These are phyloP conservation scores for Acer campestre DNA, from an alignment of 345 rosid genomes.

Conservation along the genomic window DNA sequence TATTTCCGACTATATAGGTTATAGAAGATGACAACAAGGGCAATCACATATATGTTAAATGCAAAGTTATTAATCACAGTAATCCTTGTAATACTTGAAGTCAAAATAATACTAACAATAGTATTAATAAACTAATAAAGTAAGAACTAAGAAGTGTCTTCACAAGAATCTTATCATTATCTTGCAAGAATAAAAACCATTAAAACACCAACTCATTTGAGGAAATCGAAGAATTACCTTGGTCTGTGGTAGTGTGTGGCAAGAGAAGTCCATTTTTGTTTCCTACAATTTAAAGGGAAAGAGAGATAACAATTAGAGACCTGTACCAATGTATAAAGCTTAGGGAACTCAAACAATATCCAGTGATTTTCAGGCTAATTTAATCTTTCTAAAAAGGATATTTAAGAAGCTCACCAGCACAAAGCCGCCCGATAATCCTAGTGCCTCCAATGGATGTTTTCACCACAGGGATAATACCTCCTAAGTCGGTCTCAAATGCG, in stretches of 20 bases:
- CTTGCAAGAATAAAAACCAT: background rate
- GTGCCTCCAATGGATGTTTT: conserved; percentile 88
- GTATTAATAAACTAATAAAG: background rate
- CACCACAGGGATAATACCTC: conserved; percentile 83
- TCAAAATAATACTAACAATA: background rate
- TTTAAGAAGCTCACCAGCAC: conserved; percentile 58
- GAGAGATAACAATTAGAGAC: background rate
- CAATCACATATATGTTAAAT: background rate
- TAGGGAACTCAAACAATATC: background rate
- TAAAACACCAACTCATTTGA: background rate
- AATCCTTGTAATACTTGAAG: background rate
- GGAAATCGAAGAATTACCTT: conserved; percentile 54
- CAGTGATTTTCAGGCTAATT: background rate
- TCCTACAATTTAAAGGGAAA: conserved; percentile 44
- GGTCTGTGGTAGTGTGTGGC: conserved; percentile 94
- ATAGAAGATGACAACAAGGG: background rate
- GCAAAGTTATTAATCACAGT: background rate
- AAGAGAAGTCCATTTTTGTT: conserved; percentile 95
- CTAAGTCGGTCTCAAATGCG: conserved; percentile 81
- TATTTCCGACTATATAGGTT: too few relatives aligned
- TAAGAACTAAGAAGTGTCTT: background rate
- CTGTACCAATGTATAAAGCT: background rate
- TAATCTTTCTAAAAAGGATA: background rate
- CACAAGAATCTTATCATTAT: background rate
- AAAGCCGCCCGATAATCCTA: conserved; percentile 81